A percentile compares a stretch with the other conserved stretches of the same genome.
Conservation (phyloP, 1,139 yeast genomes). For the Blastobotrys ciferrii region DNA sequence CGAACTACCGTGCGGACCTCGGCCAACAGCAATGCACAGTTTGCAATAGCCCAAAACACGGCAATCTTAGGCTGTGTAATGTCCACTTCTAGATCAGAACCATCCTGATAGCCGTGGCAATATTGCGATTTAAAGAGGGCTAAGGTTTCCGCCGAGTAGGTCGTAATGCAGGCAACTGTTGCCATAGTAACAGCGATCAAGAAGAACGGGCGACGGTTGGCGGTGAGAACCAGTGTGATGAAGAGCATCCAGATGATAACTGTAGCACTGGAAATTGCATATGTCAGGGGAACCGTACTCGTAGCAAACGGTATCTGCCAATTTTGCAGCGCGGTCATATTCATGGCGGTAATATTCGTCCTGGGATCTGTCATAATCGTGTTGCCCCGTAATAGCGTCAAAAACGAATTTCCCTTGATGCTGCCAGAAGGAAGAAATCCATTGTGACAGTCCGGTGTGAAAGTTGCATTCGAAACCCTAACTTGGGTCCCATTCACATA, state of each 20-base stretch:
- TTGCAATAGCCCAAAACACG: conserved; percentile 19
- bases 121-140: conserved; percentile 24
- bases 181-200: conserved; percentile 26
- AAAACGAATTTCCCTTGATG: conserved; percentile 15
- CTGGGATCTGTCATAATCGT: not conserved
- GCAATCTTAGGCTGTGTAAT: conserved; percentile 10
- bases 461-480: conserved; percentile 20
- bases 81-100: conserved; percentile 17
- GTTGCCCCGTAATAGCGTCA: conserved; percentile 13
- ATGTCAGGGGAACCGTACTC: conserved; percentile 28
- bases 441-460: conserved; percentile 21
- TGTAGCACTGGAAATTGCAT: conserved; percentile 28
- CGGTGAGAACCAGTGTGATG: conserved; percentile 25
- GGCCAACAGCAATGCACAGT: conserved; percentile 48
- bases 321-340: conserved; percentile 7
- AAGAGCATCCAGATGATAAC: conserved; percentile 30
- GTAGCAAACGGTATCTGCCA: conserved; percentile 29
- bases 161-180: conserved; percentile 27
- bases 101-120: conserved; percentile 24
- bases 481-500: conserved; percentile 21
- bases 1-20: conserved; percentile 72
- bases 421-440: conserved; percentile 21
- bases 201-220: conserved; percentile 26
- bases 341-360: conserved; percentile 1
- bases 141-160: conserved; percentile 25